Evolutionary conservation across 306 rosid species (phyloP), one percentile per base, ranked within the genome.

Genomic region (Trifolium dubium): DNA sequence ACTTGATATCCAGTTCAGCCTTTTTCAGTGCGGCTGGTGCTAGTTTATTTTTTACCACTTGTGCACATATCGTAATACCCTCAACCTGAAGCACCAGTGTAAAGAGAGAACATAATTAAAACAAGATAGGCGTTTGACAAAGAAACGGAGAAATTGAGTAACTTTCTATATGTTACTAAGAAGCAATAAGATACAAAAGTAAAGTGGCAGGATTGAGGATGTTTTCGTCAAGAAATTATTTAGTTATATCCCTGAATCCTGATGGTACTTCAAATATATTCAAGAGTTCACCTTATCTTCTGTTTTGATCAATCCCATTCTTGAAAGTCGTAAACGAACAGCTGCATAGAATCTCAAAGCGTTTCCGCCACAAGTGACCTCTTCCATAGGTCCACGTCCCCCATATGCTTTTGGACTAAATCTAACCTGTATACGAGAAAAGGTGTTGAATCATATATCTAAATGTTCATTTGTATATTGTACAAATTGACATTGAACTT

Each of bases 321-420:
- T 91, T 18, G 82, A 74, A 75, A 93, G 87, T 80, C 84, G 86
- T 88, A 93, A 71, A 35, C 94, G 89, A 46, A 93, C 83, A 50
- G 97, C 92, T 4, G 97, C 88, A 53, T 93, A 88, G 79, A 93
- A 93, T 77, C 88, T 83, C 81, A 91, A 86, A 77, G 98, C 89
- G 71, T 91, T 93, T 69, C 98, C 98, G 59, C 97, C 97, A 79
- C 97, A 89, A 31, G 96, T 91, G 47, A 89, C 92, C 83, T 89
- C 98, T 39, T 82, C 88, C 80, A 72, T 49, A 47, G 58, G 79
- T 66, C 89, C 89, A 76, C 64, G 54, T 35, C 75, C 88, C 59
- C 77, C 49, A 32, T 73, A 76, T 35, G 86, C 56, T 74, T 77
- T 88, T 28, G 84, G 83, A 72, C 83, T 76, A 10, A 81, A 85